Base-by-base conservation (phyloP, 2,329 filamentous ascomycete species). In the Verticillium longisporum region DNA sequence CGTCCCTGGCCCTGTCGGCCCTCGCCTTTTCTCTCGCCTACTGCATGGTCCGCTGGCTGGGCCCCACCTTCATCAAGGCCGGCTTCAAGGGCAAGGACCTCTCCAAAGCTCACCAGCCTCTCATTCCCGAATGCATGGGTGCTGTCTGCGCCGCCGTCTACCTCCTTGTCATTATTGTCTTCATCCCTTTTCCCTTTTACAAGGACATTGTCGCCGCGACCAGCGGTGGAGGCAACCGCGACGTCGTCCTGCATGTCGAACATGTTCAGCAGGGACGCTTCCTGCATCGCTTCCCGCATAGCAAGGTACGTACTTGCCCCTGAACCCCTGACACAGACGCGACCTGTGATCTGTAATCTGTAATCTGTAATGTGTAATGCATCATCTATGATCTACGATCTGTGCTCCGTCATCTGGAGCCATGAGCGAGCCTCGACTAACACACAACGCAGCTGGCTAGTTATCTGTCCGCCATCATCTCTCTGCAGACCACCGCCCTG, bases 141-240 rank as follows among this genome's bases (percentile, higher is more conserved):
- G 91, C 92, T 61, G 85, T 99, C 32, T 96, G 91, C 72, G 95
- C 94, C 9, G 86, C 95, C 66, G 92, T 98, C 32, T 98, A 98
- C 76, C 83, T 99, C 54, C 82, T 99, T 66, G 84, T 88, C 57
- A 83, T 98, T 66, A 96, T 98, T 67, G 79, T 92, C 64, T 99
- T 99, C 74, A 92, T 98, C 62, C 95, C 95, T 0, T 97, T 97
- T 75, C 91, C 93, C 1, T 98, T 99, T 75, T 98, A 97, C 80
- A 96, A 97, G 77, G 94, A 98, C 73, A 96, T 99, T 66, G 93
- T 97, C 32, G 91, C 92, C 15, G 92, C 93, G 45, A 98, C 95
- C 21, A 96, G 92, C 66, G 95, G 93, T 65, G 93, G 92, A 65
- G 93, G 93, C 57, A 97, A 97, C 75, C 83, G 91, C 65, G 94